Evolutionary conservation across 768 basidiomycete species (phyloP).

Genomic region (Neoboletus magnificus): DNA sequence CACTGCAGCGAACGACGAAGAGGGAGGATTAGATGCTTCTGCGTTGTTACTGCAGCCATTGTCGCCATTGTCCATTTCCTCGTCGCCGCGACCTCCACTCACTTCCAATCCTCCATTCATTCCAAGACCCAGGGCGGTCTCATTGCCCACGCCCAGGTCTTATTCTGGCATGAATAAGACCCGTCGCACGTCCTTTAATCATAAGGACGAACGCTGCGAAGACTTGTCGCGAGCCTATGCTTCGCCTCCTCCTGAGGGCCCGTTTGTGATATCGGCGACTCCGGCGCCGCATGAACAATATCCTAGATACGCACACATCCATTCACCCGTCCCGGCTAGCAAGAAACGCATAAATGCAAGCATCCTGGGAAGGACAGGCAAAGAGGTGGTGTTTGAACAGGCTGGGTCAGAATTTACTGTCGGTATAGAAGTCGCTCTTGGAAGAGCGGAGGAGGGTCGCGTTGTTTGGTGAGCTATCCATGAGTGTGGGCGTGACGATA

Average conservation of each 20-base stretch:
- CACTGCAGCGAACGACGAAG: background rate
- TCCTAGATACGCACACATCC: slow-evolving; percentile 30
- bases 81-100: slow-evolving; percentile 14
- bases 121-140: slow-evolving; percentile 26
- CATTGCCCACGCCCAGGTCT: slow-evolving; percentile 16
- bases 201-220: slow-evolving; percentile 20
- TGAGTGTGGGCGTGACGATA: background rate
- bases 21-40: slow-evolving; percentile 18
- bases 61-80: slow-evolving; percentile 13
- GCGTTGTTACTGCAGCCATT: slow-evolving; percentile 30
- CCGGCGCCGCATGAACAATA: slow-evolving; percentile 19
- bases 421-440: slow-evolving; percentile 31
- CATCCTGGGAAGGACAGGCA: slow-evolving; percentile 12
- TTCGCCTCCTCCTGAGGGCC: slow-evolving; percentile 29
- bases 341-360: slow-evolving; percentile 12
- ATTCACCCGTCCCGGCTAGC: slow-evolving; percentile 12
- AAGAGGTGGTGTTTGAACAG: slow-evolving; percentile 27
- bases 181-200: slow-evolving; percentile 16
- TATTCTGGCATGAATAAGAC: slow-evolving; percentile 4
- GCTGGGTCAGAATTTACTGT: slow-evolving; percentile 25
- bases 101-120: slow-evolving; percentile 8
- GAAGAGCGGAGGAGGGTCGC: slow-evolving; percentile 32
- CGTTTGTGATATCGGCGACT: slow-evolving; percentile 18
- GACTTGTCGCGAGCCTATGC: slow-evolving; percentile 31
- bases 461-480: slow-evolving; percentile 26